Base-by-base conservation (phyloP, 768 basidiomycete species). In the Fomitopsis pulvina region DNA sequence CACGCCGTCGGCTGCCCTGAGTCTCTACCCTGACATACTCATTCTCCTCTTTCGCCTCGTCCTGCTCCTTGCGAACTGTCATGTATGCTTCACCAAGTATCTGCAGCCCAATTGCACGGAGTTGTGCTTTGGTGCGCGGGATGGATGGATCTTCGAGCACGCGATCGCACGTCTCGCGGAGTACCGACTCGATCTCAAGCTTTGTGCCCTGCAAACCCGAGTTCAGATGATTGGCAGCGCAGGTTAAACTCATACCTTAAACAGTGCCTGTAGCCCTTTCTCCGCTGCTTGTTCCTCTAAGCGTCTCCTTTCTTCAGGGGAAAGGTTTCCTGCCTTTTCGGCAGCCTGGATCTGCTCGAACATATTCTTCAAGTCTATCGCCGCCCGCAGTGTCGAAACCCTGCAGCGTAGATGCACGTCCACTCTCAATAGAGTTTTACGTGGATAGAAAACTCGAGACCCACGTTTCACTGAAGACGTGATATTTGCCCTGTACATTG, bases 311-410 rank as follows among this genome's bases (percentile, higher is more conserved):
- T 92, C 88, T 38, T 92, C 91, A 0, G 84, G 79, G 25, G 70
- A 73, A 34, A 92, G 68, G 51, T 84, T 88, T 1, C 92, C 92
- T 2, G 85, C 82, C 60, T 85, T 84, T 65, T 94, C 92, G 0
- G 91, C 92, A 0, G 88, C 88, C 65, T 90, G 85, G 24, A 95
- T 88, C 63, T 92, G 91, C 63, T 94, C 92, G 49, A 94, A 95
- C 0, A 93, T 88, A 10, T 76, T 72, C 67, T 94, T 94, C 52
- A 94, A 76, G 60, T 94, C 92, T 52, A 93, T 86, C 0, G 92
- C 92, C 2, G 89, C 80, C 20, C 88, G 81, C 11, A 92, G 67
- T 0, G 90, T 92, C 8, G 89, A 92, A 14, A 92, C 87, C 7
- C 87, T 91, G 50, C 12, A 34, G 34, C 43, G 30, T 54, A n/a